These are phyloP conservation scores for Scutellaria galericulata DNA, from an alignment of 257 asterid genomes.

Conservation along the genomic window DNA sequence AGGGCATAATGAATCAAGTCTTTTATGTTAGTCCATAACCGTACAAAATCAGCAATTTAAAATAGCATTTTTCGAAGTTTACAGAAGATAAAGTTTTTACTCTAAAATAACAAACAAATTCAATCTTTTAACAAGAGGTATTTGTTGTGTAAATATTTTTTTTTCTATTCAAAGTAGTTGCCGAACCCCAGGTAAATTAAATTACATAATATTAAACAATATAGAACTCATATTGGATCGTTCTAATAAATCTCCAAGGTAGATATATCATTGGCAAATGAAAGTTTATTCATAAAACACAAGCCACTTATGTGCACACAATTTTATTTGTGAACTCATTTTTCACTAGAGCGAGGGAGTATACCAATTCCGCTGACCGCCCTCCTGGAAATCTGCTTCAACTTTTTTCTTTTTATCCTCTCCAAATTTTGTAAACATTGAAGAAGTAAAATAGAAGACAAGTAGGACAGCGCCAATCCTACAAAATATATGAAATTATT, in stretches of 20 bases:
- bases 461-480: conserved; percentile 84
- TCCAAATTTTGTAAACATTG: conserved; percentile 79
- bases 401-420: conserved; percentile 72
- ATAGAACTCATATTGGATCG: not conserved
- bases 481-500: conserved; percentile 20
- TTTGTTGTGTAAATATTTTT: conserved; percentile 13
- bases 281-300: conserved; percentile 20
- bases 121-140: not conserved
- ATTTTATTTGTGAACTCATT: not conserved
- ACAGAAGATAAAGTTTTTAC: not conserved
- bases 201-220: conserved; percentile 1
- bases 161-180: not conserved
- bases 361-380: conserved; percentile 98
- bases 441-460: conserved; percentile 78
- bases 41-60: not conserved
- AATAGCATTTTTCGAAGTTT: conserved; percentile 2
- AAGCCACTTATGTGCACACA: conserved; percentile 15
- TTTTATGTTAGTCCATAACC: conserved; percentile 7
- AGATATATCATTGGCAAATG: not conserved
- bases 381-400: conserved; percentile 92
- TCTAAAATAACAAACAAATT: not conserved
- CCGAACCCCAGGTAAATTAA: not conserved
- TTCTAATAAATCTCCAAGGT: not conserved
- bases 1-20: not conserved
- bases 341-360: conserved; percentile 21